These are phyloP conservation scores for Leccinum subspadiceum DNA, from an alignment of 1,284 basidiomycete species.

Conservation along the genomic window DNA sequence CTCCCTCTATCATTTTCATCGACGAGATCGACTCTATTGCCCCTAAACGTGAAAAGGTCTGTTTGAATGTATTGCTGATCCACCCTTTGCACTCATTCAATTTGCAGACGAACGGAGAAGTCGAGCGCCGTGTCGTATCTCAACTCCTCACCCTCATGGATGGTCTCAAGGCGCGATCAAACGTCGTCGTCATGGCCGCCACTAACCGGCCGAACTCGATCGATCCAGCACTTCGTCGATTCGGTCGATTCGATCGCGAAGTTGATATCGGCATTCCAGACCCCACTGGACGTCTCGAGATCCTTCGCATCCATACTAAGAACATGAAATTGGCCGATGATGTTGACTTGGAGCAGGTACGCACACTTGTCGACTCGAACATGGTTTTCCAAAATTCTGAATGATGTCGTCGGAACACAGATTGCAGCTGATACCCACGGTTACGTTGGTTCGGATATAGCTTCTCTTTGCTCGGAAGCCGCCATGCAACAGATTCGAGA, in stretches of 20 bases:
- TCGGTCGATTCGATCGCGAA: slow-evolving; percentile 98
- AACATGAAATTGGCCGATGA: slow-evolving; percentile 99
- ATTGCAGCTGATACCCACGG: slow-evolving; percentile 99
- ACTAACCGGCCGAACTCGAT: slow-evolving; percentile 99
- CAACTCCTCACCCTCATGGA: slow-evolving; percentile 99
- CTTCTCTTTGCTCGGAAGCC: slow-evolving; percentile 88
- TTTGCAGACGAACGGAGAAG: slow-evolving; percentile 92
- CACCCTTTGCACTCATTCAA: slow-evolving; percentile 14
- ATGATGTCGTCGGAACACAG: slow-evolving; percentile 35
- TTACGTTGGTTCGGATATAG: slow-evolving; percentile 98
- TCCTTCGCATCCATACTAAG: slow-evolving; percentile 98
- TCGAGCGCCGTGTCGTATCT: slow-evolving; percentile 98
- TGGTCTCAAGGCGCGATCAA: slow-evolving; percentile 96
- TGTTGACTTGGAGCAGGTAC: slow-evolving; percentile 92
- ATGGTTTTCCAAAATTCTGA: slow-evolving; percentile 10
- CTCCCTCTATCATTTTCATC: slow-evolving; percentile 99
- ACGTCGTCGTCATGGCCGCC: slow-evolving; percentile 99
- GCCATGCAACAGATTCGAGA: slow-evolving; percentile 93
- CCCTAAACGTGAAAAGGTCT: slow-evolving; percentile 96
- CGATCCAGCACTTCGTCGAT: slow-evolving; percentile 95
- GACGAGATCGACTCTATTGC: slow-evolving; percentile 99
- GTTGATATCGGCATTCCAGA: slow-evolving; percentile 99
- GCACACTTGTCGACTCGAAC: slow-evolving; percentile 11
- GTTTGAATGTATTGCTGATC: not conserved
- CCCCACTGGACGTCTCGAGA: slow-evolving; percentile 97